A percentile compares a stretch with the other conserved stretches of the same genome.
phyloP scores from a whole-genome alignment of 163 green algal genomes.

The Scenedesmus sp. region DNA sequence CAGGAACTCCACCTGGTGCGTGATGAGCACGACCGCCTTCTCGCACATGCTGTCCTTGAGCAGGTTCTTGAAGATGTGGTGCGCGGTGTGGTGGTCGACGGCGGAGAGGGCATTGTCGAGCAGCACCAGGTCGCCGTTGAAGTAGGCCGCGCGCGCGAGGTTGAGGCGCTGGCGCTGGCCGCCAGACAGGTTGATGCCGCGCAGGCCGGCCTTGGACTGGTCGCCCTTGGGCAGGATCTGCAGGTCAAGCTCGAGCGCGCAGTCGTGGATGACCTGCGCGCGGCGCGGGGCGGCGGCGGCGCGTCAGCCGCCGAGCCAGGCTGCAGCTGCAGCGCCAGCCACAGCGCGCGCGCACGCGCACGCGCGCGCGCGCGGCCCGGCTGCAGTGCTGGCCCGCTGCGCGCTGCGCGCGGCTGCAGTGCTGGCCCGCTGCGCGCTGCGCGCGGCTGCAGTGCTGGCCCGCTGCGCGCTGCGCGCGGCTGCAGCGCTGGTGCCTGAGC shows the following conservation, averaged over 20 bases:
- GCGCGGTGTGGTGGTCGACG: conserved; percentile 64
- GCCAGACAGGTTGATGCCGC: conserved; percentile 76
- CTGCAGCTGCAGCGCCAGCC: too few relatives aligned
- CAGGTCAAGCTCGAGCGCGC: conserved; percentile 63
- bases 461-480: too few relatives aligned
- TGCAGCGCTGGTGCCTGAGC: too few relatives aligned
- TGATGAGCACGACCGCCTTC: conserved; percentile 64
- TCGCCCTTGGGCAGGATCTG: conserved; percentile 69
- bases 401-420: too few relatives aligned
- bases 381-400: too few relatives aligned
- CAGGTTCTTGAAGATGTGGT: conserved; percentile 62
- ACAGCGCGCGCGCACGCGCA: too few relatives aligned
- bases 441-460: too few relatives aligned
- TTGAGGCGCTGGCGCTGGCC: conserved; percentile 74
- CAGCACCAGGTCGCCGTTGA: conserved; percentile 59
- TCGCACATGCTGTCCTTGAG: conserved; percentile 50
- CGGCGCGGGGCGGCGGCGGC: too few relatives aligned
- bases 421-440: too few relatives aligned
- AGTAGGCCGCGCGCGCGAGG: conserved; percentile 68
- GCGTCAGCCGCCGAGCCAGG: too few relatives aligned
- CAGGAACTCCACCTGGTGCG: conserved; percentile 64
- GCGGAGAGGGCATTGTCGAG: background rate
- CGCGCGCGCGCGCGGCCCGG: too few relatives aligned
- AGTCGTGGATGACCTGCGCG: conserved; percentile 58
- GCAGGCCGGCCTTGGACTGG: conserved; percentile 70